Base-by-base conservation (phyloP, 1,139 yeast species). In the Geotrichum europaeum region DNA sequence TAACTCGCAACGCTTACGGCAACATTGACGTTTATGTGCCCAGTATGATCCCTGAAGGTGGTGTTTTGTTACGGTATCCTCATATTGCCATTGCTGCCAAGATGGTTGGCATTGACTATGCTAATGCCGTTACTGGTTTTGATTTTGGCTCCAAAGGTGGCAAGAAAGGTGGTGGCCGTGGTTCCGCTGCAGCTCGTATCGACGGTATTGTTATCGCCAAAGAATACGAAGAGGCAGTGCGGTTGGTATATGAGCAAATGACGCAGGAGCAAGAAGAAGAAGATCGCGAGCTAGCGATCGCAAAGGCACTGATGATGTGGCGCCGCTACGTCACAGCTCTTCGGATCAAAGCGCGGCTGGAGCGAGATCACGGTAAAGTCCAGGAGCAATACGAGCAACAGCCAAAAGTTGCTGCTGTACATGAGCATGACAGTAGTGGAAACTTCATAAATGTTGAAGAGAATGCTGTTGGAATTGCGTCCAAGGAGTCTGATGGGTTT, bases 101-200 rank as follows among this genome's bases (percentile, higher is more conserved):
- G 60, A 70, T 85, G 0, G 68, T 92, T 25, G 84, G 81, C 0
- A 79, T 94, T 6, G 96, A 90, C 68, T 91, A 80, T 74, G 98
- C 97, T 0, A 84, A 83, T 56, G 98, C 97, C 0, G 90, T 92
- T 3, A 85, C 86, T 3, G 91, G 95, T 0, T 92, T 95, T 75
- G 94, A 89, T 62, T 94, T 89, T 72, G 79, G 66, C 15, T 22
- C 32, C 25, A 36, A 30, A 32, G 32, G 25, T 30, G 60, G 56
- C 9, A 53, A 50, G 36, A 58, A 55, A 30, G 56, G 53, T 10
- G 55, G 45, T 7, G 61, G 65, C 2, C 63, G 65, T 2, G 63
- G 64, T 1, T 65, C 65, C 1, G 85, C 87, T 0, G 84, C 84
- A 24, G 96, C 96, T 0, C 77, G 79, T 61, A 82, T 85, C 58